Evolutionary conservation across 2,329 filamentous ascomycete species (phyloP).

Genomic region (Colletotrichum sp.): DNA sequence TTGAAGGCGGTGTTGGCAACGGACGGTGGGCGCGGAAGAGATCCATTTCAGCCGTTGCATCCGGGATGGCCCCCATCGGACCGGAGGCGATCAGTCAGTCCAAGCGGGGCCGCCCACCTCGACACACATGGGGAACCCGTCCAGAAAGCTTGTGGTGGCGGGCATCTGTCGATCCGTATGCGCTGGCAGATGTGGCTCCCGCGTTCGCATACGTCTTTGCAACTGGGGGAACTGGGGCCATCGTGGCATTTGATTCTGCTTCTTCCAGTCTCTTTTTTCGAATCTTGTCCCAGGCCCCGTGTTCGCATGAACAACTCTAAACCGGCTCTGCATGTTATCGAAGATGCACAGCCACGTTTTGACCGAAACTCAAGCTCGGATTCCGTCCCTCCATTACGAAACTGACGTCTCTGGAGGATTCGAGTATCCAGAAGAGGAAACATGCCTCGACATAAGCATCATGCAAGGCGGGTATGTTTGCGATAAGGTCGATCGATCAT

Average conservation of each 20-base stretch:
- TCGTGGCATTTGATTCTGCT: not conserved
- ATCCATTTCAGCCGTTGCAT: not conserved
- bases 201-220: not conserved
- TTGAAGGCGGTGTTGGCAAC: not conserved
- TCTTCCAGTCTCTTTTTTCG: not conserved
- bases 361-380: slow-evolving; percentile 5
- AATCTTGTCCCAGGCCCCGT: not conserved
- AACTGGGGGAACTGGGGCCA: not conserved
- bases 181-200: not conserved
- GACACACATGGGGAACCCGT: not conserved
- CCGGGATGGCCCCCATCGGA: slow-evolving; percentile 3
- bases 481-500: not conserved
- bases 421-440: not conserved
- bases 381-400: not conserved
- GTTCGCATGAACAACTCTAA: slow-evolving; percentile 5
- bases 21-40: not conserved
- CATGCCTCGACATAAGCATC: not conserved
- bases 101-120: not conserved
- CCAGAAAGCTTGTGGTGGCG: not conserved
- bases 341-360: slow-evolving; percentile 10
- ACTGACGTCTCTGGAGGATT: not conserved
- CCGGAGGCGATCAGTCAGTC: slow-evolving; percentile 1
- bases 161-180: not conserved
- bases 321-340: not conserved
- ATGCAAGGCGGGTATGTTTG: not conserved